Evolutionary conservation across 139 green algal species (phyloP), one percentile per base, ranked within the genome.

Genomic region (Desmodesmus armatus): DNA sequence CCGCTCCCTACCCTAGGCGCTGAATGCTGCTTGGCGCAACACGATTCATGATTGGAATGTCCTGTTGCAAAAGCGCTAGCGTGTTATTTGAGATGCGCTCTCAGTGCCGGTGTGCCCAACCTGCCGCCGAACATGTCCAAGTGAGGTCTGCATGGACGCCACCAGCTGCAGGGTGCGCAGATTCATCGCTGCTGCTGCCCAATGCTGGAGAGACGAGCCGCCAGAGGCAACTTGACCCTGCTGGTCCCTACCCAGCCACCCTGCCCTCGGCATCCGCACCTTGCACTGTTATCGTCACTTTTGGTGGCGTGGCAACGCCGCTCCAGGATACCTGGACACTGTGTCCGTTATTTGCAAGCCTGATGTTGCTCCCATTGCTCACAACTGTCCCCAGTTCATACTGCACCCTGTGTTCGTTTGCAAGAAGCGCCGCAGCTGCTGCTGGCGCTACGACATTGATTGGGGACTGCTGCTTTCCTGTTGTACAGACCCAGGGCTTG

Each of bases 401-500:
- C 23, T 11, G 65, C 44, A 29, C 33, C 39, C 51, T 47, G 13
- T 80, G 72, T 23, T 29, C 37, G 44, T 29, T n/a, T 7, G 43
- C 44, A 0, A 80, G n/a, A 11, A 25, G 44, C 33, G 72, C 51
- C 4, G 55, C 72, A 47, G 72, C 47, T 49, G 31, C 29, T 9
- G 44, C 29, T 47, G 72, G 19, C 17, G 47, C 19, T 25, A 29
- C 44, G 5, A 80, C 29, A 47, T 80, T 80, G 72, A 66, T 29
- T 15, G 72, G 72, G 3, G 72, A 80, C 72, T 80, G 72, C 47
- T 80, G 72, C 47, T 80, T 29, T 25, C 72, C 72, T 66, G 72
- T 49, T 15, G 44, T n/a, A 31, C 72, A 80, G 6, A 47, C 3
- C 72, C 72, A 80, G 3, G 72, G 13, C 9, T 41, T 65, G 72